A percentile compares a stretch with the other conserved stretches of the same genome.
Evolutionary conservation across 2,329 filamentous ascomycete genomes (phyloP).

Genomic region (Penicillium sp.): DNA sequence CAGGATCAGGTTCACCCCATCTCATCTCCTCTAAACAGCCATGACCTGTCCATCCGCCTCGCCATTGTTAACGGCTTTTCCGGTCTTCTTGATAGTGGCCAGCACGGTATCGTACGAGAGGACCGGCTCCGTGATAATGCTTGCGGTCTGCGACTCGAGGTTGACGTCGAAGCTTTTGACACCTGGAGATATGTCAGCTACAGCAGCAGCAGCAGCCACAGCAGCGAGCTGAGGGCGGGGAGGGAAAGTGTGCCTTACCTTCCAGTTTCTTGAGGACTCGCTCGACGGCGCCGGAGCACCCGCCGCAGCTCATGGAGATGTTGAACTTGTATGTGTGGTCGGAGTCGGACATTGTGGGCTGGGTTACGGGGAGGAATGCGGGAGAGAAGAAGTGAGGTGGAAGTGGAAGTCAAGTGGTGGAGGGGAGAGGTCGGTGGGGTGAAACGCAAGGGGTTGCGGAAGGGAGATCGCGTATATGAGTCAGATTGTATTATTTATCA

Average conservation of each 20-base stretch:
- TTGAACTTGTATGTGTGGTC: constrained; percentile 95
- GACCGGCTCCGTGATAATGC: constrained; percentile 70
- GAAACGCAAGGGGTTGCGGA: no score
- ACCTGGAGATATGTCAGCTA: constrained; percentile 55
- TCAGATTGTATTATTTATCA: no score
- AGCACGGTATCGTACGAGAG: constrained; percentile 81
- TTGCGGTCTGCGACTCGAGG: constrained; percentile 82
- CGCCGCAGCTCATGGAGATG: constrained; percentile 90
- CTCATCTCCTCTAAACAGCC: constrained; percentile 32
- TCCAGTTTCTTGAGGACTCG: constrained; percentile 90
- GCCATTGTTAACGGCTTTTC: constrained; percentile 80
- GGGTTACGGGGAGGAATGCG: neutral
- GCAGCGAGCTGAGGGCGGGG: neutral
- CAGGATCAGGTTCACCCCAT: no score
- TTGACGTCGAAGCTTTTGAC: constrained; percentile 86
- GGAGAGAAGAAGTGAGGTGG: neutral
- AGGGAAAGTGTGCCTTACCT: constrained; percentile 58
- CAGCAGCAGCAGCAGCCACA: neutral
- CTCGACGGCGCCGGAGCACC: constrained; percentile 93
- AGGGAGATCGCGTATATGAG: no score
- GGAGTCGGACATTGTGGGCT: neutral
- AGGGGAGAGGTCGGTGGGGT: neutral
- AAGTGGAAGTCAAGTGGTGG: neutral
- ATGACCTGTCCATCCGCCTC: constrained; percentile 49
- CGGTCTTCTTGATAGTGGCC: constrained; percentile 89